Conservation (phyloP, 805 yeast species). For the Danielia oregonensis region DNA sequence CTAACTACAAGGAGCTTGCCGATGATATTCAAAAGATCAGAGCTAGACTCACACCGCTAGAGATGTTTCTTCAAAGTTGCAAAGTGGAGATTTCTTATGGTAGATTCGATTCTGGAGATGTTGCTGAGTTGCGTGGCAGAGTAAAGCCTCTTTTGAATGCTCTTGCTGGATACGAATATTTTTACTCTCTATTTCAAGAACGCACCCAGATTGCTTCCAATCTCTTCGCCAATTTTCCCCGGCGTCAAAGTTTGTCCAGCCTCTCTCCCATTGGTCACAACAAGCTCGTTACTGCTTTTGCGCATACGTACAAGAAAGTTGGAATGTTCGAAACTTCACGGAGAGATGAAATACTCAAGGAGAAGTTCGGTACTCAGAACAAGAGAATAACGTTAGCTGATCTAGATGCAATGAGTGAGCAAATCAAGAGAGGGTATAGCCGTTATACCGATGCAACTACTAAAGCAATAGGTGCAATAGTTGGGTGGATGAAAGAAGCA, state of each 20-base stretch:
- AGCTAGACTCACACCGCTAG: conserved; percentile 16
- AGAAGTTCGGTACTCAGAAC: conserved; percentile 15
- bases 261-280: conserved; percentile 13
- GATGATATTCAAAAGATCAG: conserved; percentile 18
- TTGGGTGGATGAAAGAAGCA: conserved; percentile 27
- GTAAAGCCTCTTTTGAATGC: conserved; percentile 21
- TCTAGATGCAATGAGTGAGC: conserved; percentile 22
- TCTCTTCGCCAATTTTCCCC: conserved; percentile 9
- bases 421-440: conserved; percentile 17
- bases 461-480: conserved; percentile 14
- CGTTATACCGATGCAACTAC: conserved; percentile 16
- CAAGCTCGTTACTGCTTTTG: conserved; percentile 23
- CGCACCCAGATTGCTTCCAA: conserved; percentile 20
- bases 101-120: conserved; percentile 24
- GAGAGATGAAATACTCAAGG: conserved; percentile 16
- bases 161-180: conserved; percentile 23
- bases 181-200: conserved; percentile 26
- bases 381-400: conserved; percentile 17
- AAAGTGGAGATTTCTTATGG: conserved; percentile 25
- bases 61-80: conserved; percentile 16
- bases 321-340: conserved; percentile 24
- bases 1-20: conserved; percentile 18
- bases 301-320: conserved; percentile 26
- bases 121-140: conserved; percentile 22
- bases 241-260: conserved; percentile 7